Conservation (phyloP, 2,329 filamentous ascomycete genomes). For the Xylariomycetidae sp. region DNA sequence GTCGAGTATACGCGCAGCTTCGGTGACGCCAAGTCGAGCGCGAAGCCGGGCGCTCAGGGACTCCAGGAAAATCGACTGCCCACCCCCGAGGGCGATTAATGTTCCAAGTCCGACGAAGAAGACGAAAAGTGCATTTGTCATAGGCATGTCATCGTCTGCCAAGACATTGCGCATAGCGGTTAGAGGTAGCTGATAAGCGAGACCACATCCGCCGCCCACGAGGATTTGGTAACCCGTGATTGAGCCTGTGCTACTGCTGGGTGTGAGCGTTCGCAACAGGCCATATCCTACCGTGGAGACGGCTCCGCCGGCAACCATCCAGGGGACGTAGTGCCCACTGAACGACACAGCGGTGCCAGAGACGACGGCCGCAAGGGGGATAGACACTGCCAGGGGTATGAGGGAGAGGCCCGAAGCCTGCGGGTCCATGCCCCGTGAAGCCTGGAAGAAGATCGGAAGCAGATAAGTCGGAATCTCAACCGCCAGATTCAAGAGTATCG, state of each 20-base stretch:
- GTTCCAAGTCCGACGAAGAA: background rate
- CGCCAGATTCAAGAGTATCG: background rate
- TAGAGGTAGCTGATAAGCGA: background rate
- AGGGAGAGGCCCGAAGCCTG: background rate
- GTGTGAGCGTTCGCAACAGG: background rate
- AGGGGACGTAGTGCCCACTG: background rate
- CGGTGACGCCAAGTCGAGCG: background rate
- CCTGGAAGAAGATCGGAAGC: background rate
- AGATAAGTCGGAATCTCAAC: background rate
- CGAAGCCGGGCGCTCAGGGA: background rate
- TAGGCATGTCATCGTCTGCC: background rate
- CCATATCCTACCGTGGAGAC: background rate
- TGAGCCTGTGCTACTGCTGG: background rate
- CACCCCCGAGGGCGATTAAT: background rate
- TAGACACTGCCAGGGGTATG: background rate
- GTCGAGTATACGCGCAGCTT: background rate
- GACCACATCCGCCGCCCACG: background rate
- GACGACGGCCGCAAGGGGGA: background rate
- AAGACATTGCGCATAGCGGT: background rate
- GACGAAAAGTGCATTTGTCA: background rate
- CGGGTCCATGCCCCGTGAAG: background rate
- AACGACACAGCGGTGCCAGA: background rate
- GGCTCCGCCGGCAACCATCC: background rate
- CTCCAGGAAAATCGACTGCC: background rate
- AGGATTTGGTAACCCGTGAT: background rate